Conservation (phyloP, 1,139 yeast species). For the Entelexis sorbosivorans region DNA sequence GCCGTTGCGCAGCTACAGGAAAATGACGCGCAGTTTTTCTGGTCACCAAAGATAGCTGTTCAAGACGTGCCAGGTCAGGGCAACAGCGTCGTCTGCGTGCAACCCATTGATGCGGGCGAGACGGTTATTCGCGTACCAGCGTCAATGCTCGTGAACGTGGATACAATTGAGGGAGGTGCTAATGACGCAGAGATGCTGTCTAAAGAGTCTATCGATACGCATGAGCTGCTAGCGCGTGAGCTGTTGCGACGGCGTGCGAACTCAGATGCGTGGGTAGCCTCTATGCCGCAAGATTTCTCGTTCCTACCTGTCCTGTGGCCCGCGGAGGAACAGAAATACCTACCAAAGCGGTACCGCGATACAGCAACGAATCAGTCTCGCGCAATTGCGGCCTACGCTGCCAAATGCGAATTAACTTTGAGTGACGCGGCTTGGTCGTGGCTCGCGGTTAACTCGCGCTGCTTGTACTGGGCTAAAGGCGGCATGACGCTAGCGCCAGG, state of each 20-base stretch:
- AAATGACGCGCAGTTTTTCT: constrained; percentile 5
- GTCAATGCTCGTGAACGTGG: constrained; percentile 45
- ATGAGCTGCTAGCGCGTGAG: constrained; percentile 26
- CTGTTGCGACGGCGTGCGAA: constrained; percentile 15
- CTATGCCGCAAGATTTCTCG: constrained; percentile 24
- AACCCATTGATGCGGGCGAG: constrained; percentile 29
- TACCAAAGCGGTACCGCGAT: constrained; percentile 26
- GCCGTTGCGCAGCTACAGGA: constrained; percentile 7
- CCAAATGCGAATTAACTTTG: neutral
- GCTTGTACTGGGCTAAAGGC: constrained; percentile 66
- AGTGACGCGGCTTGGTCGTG: constrained; percentile 44
- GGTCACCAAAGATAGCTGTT: constrained; percentile 27
- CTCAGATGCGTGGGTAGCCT: constrained; percentile 18
- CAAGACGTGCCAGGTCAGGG: constrained; percentile 41
- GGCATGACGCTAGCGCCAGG: constrained; percentile 86
- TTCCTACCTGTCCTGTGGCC: constrained; percentile 33
- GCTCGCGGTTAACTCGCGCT: constrained; percentile 84
- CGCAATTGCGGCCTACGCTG: constrained; percentile 25
- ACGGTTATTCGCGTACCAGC: constrained; percentile 14
- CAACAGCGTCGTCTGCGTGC: constrained; percentile 47
- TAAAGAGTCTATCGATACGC: constrained; percentile 21
- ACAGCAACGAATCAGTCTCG: constrained; percentile 26
- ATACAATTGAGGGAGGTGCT: constrained; percentile 36
- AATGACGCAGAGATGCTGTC: neutral
- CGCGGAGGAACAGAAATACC: constrained; percentile 24